These are phyloP conservation scores for Heterobasidion occidentale DNA, from an alignment of 1,284 basidiomycete species.

Conservation along the genomic window DNA sequence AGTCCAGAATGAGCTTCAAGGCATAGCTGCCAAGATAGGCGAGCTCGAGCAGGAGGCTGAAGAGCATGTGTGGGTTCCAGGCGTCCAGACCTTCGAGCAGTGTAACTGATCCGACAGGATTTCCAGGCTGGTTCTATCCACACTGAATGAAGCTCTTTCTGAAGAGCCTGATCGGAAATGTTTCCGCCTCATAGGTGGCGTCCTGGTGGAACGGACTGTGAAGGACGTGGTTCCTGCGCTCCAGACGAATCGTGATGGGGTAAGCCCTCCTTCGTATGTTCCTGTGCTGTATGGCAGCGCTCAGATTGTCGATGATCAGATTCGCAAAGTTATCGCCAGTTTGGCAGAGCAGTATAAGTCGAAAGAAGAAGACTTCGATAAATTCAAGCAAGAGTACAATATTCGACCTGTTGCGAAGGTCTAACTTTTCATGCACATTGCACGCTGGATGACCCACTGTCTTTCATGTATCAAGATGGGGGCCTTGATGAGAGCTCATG, in stretches of 20 bases:
- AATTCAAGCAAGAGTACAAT: conserved; percentile 77
- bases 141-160: conserved; percentile 71
- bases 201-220: conserved; percentile 93
- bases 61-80: conserved; percentile 64
- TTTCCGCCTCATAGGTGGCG: conserved; percentile 94
- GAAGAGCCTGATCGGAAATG: conserved; percentile 89
- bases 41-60: conserved; percentile 92
- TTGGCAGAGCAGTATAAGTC: conserved; percentile 81
- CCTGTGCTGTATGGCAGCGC: conserved; percentile 2
- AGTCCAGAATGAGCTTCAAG: conserved; percentile 79
- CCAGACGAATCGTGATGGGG: conserved; percentile 79
- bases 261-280: conserved; percentile 27
- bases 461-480: not conserved
- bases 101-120: not conserved
- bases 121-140: conserved; percentile 80
- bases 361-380: conserved; percentile 81
- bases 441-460: not conserved
- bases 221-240: conserved; percentile 90
- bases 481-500: too few relatives aligned
- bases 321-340: conserved; percentile 69
- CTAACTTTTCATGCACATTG: not conserved
- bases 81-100: not conserved
- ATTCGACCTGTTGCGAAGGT: conserved; percentile 48
- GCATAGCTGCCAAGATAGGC: conserved; percentile 83
- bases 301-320: conserved; percentile 34